These are phyloP conservation scores for Exserohilum rostratum DNA, from an alignment of 2,329 filamentous ascomycete genomes.

Conservation along the genomic window DNA sequence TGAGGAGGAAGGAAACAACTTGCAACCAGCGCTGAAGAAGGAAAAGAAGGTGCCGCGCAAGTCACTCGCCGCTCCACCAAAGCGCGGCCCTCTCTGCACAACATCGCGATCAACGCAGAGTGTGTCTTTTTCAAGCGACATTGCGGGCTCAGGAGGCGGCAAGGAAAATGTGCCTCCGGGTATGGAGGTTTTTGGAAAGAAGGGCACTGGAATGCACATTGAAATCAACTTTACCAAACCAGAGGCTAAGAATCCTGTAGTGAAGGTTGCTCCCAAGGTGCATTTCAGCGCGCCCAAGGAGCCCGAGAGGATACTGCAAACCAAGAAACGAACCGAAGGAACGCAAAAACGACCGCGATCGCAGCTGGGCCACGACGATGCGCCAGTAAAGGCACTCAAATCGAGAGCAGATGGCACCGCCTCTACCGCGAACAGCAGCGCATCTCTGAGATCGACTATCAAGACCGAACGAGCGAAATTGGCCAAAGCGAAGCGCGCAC, in stretches of 20 bases:
- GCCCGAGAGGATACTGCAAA: conserved; percentile 22
- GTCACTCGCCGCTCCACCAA: conserved; percentile 55
- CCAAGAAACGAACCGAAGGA: conserved; percentile 34
- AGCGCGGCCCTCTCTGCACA: conserved; percentile 58
- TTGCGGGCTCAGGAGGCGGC: conserved; percentile 61
- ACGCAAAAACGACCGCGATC: conserved; percentile 43
- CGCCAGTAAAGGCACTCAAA: conserved; percentile 46
- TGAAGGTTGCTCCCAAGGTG: conserved; percentile 35
- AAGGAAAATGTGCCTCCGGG: conserved; percentile 69
- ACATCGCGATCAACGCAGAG: conserved; percentile 50
- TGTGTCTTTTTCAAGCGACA: conserved; percentile 50
- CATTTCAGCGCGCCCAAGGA: conserved; percentile 36
- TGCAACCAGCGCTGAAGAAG: conserved; percentile 41
- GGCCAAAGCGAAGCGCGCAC: conserved; percentile 25
- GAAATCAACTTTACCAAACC: conserved; percentile 41
- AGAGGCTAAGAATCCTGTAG: conserved; percentile 28
- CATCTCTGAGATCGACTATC: conserved; percentile 32
- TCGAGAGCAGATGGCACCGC: conserved; percentile 36
- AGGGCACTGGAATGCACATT: conserved; percentile 35
- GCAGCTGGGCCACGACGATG: conserved; percentile 37
- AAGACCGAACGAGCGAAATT: conserved; percentile 34
- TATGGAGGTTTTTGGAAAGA: conserved; percentile 34
- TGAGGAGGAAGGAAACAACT: conserved; percentile 45
- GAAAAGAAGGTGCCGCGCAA: conserved; percentile 45
- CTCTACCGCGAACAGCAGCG: conserved; percentile 32